Base-by-base conservation (phyloP, 192 early-diverging fungal genomes). In the Linnemannia exigua region DNA sequence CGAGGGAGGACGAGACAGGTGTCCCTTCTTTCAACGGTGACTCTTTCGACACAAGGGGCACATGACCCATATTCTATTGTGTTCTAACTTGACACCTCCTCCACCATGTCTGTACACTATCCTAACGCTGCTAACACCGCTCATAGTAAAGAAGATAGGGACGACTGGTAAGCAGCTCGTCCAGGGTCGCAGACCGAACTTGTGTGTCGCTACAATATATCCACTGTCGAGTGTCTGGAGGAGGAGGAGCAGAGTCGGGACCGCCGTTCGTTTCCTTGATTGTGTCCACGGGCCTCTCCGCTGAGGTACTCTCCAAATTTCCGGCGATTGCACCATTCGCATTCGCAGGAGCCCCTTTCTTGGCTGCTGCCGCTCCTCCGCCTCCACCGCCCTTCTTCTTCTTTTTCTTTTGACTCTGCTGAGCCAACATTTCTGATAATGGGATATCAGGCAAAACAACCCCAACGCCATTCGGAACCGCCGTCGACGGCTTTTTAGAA, bases 91-190 rank as follows among this genome's bases (percentile, higher is more conserved):
- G 41, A 44, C 41, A n/a, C n/a, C n/a, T n/a, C n/a, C n/a, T 44
- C 9, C 41, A 44, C 0, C 16, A 69, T 15, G n/a, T 44, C 25
- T 52, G 51, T 22, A 52, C 22, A 6, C 20, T 54, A 61, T 14
- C 9, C 58, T 54, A 46, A 67, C 25, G 15, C 70, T 74, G 22
- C 48, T 72, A 79, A 69, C 69, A 79, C 35, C 80, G 79, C 74
- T 90, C 89, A 46, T 90, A 90, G 72, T 88, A 90, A 7, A 88
- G 69, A 14, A 90, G 52, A 68, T 90, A 90, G 2, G 87, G 83
- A 17, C 82, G 68, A 74, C 85, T 87, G 1, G 31, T 44, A 22
- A 90, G 74, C 22, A 82, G 84, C 46, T 90, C 87, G 1, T 90
- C 77, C 14, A 90, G 50, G 4, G 63, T 76, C 20, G 77, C 87